Conservation (phyloP, 2,329 filamentous ascomycete genomes). For the Fusarium transvaalense region DNA sequence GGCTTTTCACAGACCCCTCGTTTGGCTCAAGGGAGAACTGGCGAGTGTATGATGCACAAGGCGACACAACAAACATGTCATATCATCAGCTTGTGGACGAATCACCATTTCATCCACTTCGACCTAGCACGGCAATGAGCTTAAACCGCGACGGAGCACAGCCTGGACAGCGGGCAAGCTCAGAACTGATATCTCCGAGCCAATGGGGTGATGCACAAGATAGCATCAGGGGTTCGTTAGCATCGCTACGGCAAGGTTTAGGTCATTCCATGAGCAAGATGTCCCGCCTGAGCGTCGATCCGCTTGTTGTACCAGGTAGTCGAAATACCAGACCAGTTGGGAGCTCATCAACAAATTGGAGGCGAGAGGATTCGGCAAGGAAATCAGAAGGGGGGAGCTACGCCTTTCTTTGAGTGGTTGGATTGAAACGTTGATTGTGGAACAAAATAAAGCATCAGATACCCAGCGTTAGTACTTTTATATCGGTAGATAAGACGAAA, state of each 20-base stretch:
- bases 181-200: constrained; percentile 43
- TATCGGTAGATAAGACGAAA: not conserved
- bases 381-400: constrained; percentile 44
- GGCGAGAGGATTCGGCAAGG: constrained; percentile 35
- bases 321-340: constrained; percentile 24
- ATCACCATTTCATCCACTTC: constrained; percentile 57
- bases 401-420: constrained; percentile 41
- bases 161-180: constrained; percentile 40
- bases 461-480: constrained; percentile 21
- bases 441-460: constrained; percentile 17
- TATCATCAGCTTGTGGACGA: constrained; percentile 54
- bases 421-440: not conserved
- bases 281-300: constrained; percentile 33
- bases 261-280: constrained; percentile 23
- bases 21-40: constrained; percentile 56
- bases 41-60: constrained; percentile 48
- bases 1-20: constrained; percentile 48
- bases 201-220: constrained; percentile 46
- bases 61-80: constrained; percentile 48
- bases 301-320: constrained; percentile 26
- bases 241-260: constrained; percentile 35
- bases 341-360: constrained; percentile 30
- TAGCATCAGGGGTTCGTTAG: constrained; percentile 38
- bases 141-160: constrained; percentile 35
- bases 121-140: constrained; percentile 43